Evolutionary conservation across 176 grass and related monocot genomes (phyloP).

Genomic region (Triticum timopheevii): DNA sequence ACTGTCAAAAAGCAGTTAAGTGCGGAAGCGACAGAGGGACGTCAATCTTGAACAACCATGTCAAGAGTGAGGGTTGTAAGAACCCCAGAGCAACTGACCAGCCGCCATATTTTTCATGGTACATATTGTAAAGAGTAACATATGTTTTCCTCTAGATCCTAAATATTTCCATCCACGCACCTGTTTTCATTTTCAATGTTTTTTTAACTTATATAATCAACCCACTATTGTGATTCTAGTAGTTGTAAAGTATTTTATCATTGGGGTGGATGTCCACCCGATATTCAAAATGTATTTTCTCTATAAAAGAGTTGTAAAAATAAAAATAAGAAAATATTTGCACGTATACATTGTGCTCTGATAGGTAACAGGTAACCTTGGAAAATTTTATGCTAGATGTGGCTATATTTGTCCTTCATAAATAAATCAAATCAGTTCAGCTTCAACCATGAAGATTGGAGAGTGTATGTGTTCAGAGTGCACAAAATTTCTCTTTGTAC

Average conservation of each 20-base stretch:
- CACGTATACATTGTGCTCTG: too few relatives aligned
- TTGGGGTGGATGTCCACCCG: not conserved
- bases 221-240: not conserved
- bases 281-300: not conserved
- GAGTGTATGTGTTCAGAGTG: not conserved
- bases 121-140: not conserved
- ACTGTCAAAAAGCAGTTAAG: not conserved
- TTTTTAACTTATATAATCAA: not conserved
- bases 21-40: not conserved
- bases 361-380: not conserved
- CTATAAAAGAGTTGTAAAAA: not conserved
- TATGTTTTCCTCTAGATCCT: too few relatives aligned
- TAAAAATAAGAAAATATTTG: not conserved
- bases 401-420: not conserved
- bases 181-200: too few relatives aligned
- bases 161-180: too few relatives aligned
- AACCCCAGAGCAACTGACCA: not conserved
- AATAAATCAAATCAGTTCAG: not conserved
- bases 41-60: not conserved
- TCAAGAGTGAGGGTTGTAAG: not conserved
- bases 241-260: not conserved
- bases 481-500: not conserved
- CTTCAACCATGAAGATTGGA: not conserved
- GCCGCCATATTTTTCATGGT: not conserved
- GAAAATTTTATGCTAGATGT: not conserved